Percentiles rank a stretch among this genome's conserved stretches.
phyloP scores from a whole-genome alignment of 345 rosid species.

The Lagerstroemia speciosa region DNA sequence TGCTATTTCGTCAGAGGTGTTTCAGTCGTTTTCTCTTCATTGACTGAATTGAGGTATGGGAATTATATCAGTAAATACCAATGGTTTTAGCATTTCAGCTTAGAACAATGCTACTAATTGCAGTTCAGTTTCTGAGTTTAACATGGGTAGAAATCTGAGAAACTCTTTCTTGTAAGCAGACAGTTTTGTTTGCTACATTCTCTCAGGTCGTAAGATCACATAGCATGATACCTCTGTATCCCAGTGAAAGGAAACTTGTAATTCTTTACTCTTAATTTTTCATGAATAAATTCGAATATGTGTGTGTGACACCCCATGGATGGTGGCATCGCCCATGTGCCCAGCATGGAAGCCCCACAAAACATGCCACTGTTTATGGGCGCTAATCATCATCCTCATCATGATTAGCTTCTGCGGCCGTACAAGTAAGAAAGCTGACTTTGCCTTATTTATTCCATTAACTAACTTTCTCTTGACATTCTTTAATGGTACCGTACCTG shows the following conservation, averaged over 20 bases:
- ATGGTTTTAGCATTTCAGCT: not conserved
- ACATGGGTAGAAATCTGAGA: no score
- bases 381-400: slow-evolving; percentile 9
- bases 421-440: slow-evolving; percentile 18
- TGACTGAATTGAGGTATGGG: not conserved
- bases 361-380: slow-evolving; percentile 30
- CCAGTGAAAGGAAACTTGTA: not conserved
- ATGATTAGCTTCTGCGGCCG: not conserved
- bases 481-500: not conserved
- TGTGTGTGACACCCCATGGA: slow-evolving; percentile 16
- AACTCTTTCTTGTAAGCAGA: not conserved
- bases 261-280: not conserved
- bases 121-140: no score
- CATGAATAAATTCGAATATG: slow-evolving; percentile 9
- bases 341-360: slow-evolving; percentile 31
- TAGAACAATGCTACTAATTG: not conserved
- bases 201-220: not conserved
- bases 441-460: not conserved
- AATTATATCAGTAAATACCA: not conserved
- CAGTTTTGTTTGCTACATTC: not conserved
- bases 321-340: slow-evolving; percentile 47
- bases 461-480: not conserved
- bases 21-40: not conserved
- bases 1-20: not conserved
- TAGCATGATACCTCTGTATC: not conserved